A percentile compares a stretch with the other conserved stretches of the same genome.
Evolutionary conservation across 306 rosid genomes (phyloP).

Genomic region (Geum urbanum): DNA sequence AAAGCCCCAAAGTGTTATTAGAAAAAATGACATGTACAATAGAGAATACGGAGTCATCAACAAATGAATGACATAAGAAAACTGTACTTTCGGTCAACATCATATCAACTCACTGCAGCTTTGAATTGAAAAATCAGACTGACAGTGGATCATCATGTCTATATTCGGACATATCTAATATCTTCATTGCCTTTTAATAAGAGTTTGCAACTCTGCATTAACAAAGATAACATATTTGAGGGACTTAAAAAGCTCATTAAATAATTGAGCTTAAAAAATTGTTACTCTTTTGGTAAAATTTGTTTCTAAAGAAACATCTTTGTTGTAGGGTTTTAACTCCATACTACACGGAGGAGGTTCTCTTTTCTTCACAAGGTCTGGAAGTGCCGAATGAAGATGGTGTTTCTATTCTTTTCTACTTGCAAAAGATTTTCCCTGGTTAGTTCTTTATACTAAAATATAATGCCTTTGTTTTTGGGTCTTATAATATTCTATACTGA

Average conservation of each 20-base stretch:
- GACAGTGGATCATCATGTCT: too few species aligned
- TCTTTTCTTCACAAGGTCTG: conserved; percentile 69
- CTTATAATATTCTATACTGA: not conserved
- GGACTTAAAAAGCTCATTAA: not conserved
- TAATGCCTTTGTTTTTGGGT: not conserved
- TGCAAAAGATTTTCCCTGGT: conserved; percentile 97
- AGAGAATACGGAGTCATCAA: not conserved
- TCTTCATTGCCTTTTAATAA: too few species aligned
- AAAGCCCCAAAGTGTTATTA: not conserved
- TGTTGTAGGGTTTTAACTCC: conserved; percentile 83
- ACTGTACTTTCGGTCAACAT: not conserved
- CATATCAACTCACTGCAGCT: not conserved
- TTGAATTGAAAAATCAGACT: too few species aligned
- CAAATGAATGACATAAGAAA: too few species aligned
- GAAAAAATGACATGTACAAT: not conserved
- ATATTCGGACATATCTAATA: too few species aligned
- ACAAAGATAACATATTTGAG: too few species aligned
- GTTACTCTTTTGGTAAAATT: not conserved
- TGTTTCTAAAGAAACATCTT: conserved; percentile 16
- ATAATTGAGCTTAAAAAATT: not conserved
- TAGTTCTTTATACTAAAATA: not conserved
- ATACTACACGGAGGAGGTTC: conserved; percentile 91
- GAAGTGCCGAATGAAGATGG: conserved; percentile 87
- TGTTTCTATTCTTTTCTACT: conserved; percentile 88
- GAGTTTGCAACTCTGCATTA: too few species aligned